Evolutionary conservation across 768 basidiomycete genomes (phyloP), one percentile per base, ranked within the genome.

Genomic region (Cystobasidium ongulense): DNA sequence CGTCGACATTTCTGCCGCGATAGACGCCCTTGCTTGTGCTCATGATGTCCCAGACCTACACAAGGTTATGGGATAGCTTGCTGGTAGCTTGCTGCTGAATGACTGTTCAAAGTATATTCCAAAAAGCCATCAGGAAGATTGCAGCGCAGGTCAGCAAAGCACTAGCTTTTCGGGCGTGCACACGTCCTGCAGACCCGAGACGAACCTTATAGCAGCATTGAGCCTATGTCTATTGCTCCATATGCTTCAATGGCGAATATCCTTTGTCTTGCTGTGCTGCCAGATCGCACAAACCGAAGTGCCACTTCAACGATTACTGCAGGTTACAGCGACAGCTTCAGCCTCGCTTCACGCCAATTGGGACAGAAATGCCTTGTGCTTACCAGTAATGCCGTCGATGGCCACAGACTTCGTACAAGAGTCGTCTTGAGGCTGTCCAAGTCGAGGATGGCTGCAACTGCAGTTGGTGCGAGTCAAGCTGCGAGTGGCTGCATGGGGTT

Each of bases 11-110:
- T 23, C 68, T 52, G 7, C 68, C 53, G 8, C 50, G 25, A 36
- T 71, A 71, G 31, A 39, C 68, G 31, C 68, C 68, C 29, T 71
- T 71, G 3, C 68, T 21, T n/a, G 33, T 38, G 35, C 68, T 71
- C 65, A 67, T 67, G 43, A 10, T 50, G 21, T 4, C 2, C 33
- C 63, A 13, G 23, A 5, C 43, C 25, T 38, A 23, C 10, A 10
- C 23, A 11, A 64, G 63, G 15, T 7, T 61, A 17, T 61, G 10
- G 4, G 57, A 10, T 23, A 61, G 35, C 31, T 31, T 11, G 57
- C 35, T 15, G 25, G 4, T 33, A 23, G 7, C 7, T 61, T 8
- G 3, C 21, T 50, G 7, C 7, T 50, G 10, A n/a, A 17, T 7
- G 21, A 21, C n/a, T 50, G 5, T 21, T 4, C 15, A 21, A 4